A percentile compares a stretch with the other conserved stretches of the same genome.
phyloP scores from a whole-genome alignment of 257 asterid species.

The Solanum sitiens region DNA sequence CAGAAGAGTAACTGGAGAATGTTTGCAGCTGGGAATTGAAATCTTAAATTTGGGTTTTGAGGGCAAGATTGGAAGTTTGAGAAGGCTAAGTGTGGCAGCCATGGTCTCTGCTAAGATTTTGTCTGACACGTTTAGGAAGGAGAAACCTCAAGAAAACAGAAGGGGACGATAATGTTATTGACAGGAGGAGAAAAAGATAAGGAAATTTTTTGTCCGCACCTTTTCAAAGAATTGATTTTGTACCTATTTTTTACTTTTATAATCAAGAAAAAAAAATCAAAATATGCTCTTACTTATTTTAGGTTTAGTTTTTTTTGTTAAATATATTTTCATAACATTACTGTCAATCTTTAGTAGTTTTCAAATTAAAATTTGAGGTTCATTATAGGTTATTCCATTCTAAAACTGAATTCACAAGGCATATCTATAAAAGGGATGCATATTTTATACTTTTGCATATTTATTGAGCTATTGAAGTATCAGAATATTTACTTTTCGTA shows the following conservation, averaged over 20 bases:
- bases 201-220: not conserved
- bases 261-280: too few species aligned
- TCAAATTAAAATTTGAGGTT: not conserved
- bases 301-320: not conserved
- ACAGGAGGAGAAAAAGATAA: constrained; percentile 1
- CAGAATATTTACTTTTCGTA: not conserved
- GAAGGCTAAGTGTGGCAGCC: constrained; percentile 70
- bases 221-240: not conserved
- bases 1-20: constrained; percentile 2
- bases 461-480: too few species aligned
- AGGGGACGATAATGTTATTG: not conserved
- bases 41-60: constrained; percentile 11
- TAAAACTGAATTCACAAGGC: not conserved
- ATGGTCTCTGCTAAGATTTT: constrained; percentile 12
- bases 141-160: not conserved
- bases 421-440: not conserved
- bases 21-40: not conserved
- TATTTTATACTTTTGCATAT: not conserved
- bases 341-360: not conserved
- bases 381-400: not conserved
- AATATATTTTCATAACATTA: not conserved
- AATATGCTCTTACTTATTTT: not conserved
- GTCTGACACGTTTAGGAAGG: not conserved
- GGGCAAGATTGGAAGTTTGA: constrained; percentile 25
- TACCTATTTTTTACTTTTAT: not conserved